phyloP scores from a whole-genome alignment of 139 green algal genomes.

The Volvox africanus region DNA sequence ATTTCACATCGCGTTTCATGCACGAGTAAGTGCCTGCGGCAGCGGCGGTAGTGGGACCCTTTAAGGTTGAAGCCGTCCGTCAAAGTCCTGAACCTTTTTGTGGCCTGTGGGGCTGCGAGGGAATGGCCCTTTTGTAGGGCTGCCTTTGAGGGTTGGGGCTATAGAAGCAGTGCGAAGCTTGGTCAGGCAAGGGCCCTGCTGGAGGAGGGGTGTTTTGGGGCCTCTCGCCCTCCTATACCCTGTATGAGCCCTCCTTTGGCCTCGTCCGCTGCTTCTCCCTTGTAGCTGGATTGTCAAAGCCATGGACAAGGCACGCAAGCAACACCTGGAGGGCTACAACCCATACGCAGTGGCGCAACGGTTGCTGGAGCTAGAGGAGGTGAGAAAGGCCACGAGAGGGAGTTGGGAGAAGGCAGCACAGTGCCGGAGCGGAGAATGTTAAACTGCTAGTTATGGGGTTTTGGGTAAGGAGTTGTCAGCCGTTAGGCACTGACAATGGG shows the following conservation, averaged over 20 bases:
- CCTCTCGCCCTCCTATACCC: no score
- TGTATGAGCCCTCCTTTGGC: no score
- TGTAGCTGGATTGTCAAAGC: constrained; percentile 48
- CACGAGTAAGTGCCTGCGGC: constrained; percentile 28
- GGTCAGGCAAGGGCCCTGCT: no score
- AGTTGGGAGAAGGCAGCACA: not conserved
- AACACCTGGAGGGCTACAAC: constrained; percentile 67
- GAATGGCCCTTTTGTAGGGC: not conserved
- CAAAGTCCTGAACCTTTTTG: no score
- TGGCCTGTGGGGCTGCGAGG: not conserved
- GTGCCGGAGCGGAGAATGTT: no score
- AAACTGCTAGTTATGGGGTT: no score
- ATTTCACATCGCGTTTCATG: constrained; percentile 62
- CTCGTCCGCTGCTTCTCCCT: not conserved
- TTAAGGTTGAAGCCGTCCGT: no score
- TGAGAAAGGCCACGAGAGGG: not conserved
- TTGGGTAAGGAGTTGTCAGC: no score
- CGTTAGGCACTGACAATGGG: no score
- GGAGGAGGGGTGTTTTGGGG: no score
- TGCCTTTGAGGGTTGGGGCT: no score
- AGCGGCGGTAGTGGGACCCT: not conserved
- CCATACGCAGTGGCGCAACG: constrained; percentile 54
- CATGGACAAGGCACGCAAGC: constrained; percentile 65
- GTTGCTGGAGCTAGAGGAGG: constrained; percentile 62
- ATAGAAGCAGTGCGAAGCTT: no score